A percentile compares a stretch with the other conserved stretches of the same genome.
phyloP scores from a whole-genome alignment of 2,329 filamentous ascomycete genomes.

The Penicillium sp. region DNA sequence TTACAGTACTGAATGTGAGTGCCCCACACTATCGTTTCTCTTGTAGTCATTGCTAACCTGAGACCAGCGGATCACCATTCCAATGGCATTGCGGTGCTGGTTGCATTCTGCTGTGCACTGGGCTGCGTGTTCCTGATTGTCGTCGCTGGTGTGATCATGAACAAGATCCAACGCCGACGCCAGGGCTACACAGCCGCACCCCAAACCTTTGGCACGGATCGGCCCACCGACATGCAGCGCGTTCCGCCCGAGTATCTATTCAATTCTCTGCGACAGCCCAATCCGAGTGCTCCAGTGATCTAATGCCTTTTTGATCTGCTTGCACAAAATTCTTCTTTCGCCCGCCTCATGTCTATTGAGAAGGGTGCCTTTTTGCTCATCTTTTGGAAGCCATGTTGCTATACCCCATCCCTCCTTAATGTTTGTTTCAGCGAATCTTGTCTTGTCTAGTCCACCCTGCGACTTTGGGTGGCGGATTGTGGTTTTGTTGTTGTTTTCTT shows the following conservation, averaged over 20 bases:
- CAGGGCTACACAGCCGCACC: conserved; percentile 45
- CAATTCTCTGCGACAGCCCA: conserved; percentile 35
- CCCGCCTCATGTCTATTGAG: conserved; percentile 8
- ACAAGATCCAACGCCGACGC: conserved; percentile 44
- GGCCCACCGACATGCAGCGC: conserved; percentile 43
- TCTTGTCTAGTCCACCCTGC: conserved; percentile 14
- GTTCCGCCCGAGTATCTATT: conserved; percentile 46
- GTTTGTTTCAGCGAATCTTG: conserved; percentile 22
- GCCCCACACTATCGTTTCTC: conserved; percentile 2
- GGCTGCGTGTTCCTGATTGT: conserved; percentile 47
- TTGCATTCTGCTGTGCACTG: conserved; percentile 45
- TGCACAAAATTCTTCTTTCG: conserved; percentile 15
- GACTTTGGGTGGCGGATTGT: conserved; percentile 7
- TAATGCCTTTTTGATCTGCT: conserved; percentile 17
- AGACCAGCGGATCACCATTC: conserved; percentile 36
- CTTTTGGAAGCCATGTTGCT: conserved; percentile 26
- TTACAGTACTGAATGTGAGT: conserved; percentile 61
- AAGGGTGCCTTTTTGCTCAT: conserved; percentile 16
- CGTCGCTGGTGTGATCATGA: conserved; percentile 43
- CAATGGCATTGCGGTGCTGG: conserved; percentile 42
- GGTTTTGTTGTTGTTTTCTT: conserved; percentile 10
- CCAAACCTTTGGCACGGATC: conserved; percentile 42
- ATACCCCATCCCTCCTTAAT: conserved; percentile 32
- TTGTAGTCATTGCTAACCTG: conserved; percentile 10
- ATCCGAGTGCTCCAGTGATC: conserved; percentile 33